phyloP scores from a whole-genome alignment of 2,329 filamentous ascomycete species.

The Aspergillus neoniger region DNA sequence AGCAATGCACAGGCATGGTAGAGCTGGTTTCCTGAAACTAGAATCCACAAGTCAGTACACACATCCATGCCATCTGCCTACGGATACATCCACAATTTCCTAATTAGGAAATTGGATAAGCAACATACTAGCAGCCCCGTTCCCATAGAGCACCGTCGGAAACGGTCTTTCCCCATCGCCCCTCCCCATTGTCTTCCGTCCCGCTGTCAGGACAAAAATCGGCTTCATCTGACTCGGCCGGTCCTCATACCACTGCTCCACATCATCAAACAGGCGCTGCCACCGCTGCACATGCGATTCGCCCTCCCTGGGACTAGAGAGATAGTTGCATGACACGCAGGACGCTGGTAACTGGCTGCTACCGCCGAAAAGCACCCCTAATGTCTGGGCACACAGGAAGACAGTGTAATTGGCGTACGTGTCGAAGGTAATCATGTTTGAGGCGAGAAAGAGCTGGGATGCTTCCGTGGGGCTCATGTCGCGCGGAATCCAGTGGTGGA shows the following conservation, averaged over 20 bases:
- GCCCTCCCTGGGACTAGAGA: conserved; percentile 20
- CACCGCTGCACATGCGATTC: conserved; percentile 35
- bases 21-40: conserved; percentile 39
- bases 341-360: background rate
- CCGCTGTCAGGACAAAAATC: conserved; percentile 25
- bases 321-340: conserved; percentile 21
- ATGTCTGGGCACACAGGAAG: conserved; percentile 50
- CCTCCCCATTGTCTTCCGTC: background rate
- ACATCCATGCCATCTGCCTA: too few species aligned
- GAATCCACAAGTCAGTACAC: too few species aligned
- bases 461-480: conserved; percentile 27
- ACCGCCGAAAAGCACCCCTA: conserved; percentile 41
- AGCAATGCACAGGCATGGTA: conserved; percentile 36
- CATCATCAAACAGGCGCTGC: conserved; percentile 42
- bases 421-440: conserved; percentile 38
- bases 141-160: conserved; percentile 31
- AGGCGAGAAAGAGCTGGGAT: conserved; percentile 27
- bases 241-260: conserved; percentile 47
- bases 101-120: too few species aligned
- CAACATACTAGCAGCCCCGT: conserved; percentile 30
- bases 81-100: too few species aligned
- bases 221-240: conserved; percentile 33
- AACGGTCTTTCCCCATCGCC: conserved; percentile 22
- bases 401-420: conserved; percentile 56
- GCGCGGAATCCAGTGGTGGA: conserved; percentile 47